A percentile compares a stretch with the other conserved stretches of the same genome.
Conservation (phyloP, 495 filamentous ascomycete species). For the Tuber calosporum region DNA sequence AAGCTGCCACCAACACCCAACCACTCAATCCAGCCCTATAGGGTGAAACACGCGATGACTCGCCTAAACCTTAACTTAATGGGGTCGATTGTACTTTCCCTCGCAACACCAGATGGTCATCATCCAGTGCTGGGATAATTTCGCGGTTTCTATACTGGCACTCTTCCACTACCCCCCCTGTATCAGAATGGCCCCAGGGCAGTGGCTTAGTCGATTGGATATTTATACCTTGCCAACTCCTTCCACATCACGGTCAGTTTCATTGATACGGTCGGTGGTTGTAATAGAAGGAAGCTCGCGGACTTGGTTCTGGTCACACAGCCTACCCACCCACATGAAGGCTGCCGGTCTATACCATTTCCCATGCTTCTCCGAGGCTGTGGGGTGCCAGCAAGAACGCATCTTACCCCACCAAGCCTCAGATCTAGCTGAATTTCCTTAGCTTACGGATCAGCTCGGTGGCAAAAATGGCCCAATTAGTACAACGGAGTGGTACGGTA, state of each 20-base stretch:
- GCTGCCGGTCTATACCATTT: not conserved
- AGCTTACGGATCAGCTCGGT: not conserved
- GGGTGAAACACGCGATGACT: not conserved
- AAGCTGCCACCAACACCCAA: not conserved
- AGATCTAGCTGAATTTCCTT: not conserved
- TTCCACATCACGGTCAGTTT: not conserved
- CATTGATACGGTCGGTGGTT: not conserved
- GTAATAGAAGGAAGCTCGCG: not conserved
- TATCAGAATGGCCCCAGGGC: not conserved
- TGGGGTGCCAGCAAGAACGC: not conserved
- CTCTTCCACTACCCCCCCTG: no score
- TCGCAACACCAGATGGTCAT: not conserved
- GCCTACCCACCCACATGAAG: not conserved
- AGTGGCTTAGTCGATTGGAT: not conserved
- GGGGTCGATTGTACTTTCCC: not conserved
- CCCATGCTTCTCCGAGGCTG: not conserved
- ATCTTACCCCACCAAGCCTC: not conserved
- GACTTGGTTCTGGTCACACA: not conserved
- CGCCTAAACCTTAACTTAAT: not conserved
- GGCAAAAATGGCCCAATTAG: not conserved
- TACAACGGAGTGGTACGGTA: not conserved
- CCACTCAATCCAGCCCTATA: not conserved
- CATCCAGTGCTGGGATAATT: not conserved
- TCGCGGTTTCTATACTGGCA: not conserved
- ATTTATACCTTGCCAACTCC: not conserved